A percentile compares a stretch with the other conserved stretches of the same genome.
These are phyloP conservation scores for Fusarium sp. DNA, from an alignment of 2,329 filamentous ascomycete genomes.

Conservation along the genomic window DNA sequence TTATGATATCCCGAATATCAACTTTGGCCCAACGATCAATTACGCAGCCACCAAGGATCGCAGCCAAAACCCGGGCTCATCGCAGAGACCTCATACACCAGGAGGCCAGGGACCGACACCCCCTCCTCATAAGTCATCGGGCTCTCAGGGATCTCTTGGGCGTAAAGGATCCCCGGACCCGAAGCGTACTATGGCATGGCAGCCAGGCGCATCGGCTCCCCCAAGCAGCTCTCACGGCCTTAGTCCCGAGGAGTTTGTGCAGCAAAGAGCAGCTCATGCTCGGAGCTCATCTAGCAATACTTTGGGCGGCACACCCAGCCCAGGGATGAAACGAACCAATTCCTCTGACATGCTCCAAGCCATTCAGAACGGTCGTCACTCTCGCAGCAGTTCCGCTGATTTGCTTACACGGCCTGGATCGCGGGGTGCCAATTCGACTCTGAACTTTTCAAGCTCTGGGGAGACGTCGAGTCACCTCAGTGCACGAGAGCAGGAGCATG, in stretches of 20 bases:
- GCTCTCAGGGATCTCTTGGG: constrained; percentile 49
- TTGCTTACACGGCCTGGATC: constrained; percentile 66
- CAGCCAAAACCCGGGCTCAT: constrained; percentile 45
- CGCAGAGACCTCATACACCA: constrained; percentile 49
- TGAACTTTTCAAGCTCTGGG: constrained; percentile 59
- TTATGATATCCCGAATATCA: constrained; percentile 75
- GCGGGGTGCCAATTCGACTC: constrained; percentile 64
- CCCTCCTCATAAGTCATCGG: constrained; percentile 37
- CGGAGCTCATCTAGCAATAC: constrained; percentile 67
- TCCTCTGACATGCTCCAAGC: constrained; percentile 53
- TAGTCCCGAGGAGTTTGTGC: constrained; percentile 85
- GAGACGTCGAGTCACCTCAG: constrained; percentile 71
- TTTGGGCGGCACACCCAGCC: constrained; percentile 42
- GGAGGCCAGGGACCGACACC: constrained; percentile 42
- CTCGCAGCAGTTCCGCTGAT: constrained; percentile 58
- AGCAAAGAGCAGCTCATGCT: constrained; percentile 76
- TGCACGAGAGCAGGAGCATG: constrained; percentile 87
- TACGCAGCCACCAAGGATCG: constrained; percentile 59
- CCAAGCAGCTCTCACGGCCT: constrained; percentile 64
- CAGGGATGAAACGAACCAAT: constrained; percentile 52
- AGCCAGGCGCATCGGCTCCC: constrained; percentile 71
- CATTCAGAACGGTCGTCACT: constrained; percentile 47
- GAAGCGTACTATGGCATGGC: constrained; percentile 80
- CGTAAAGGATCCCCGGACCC: constrained; percentile 64
- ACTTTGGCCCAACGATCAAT: constrained; percentile 88